Percentiles rank a stretch among this genome's conserved stretches.
Conservation (phyloP, 2,329 filamentous ascomycete species). For the Fusarium nematophilum region DNA sequence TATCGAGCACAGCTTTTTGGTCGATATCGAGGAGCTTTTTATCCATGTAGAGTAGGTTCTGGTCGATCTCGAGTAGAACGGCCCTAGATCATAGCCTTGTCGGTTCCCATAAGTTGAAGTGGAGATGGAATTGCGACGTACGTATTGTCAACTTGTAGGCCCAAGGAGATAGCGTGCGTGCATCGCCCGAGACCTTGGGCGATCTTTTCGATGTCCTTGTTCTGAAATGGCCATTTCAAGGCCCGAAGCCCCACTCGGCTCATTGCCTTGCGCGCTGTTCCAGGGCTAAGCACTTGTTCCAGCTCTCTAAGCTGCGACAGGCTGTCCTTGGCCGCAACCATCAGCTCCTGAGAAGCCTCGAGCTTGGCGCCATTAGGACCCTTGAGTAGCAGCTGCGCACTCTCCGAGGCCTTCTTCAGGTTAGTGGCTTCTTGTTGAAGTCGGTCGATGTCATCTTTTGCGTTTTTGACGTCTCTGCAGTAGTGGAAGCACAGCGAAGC, state of each 20-base stretch:
- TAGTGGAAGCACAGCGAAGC: constrained; percentile 50
- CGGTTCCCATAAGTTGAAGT: too few species aligned
- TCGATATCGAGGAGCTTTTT: not conserved
- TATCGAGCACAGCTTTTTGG: not conserved
- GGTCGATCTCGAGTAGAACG: too few species aligned
- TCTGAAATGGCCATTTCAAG: constrained; percentile 51
- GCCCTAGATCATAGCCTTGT: too few species aligned
- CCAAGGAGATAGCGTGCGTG: constrained; percentile 42
- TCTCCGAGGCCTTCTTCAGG: constrained; percentile 43
- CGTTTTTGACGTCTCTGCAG: constrained; percentile 46
- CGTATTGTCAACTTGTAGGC: constrained; percentile 50
- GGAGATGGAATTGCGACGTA: too few species aligned
- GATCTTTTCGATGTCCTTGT: constrained; percentile 27
- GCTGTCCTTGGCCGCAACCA: not conserved
- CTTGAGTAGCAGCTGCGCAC: constrained; percentile 42
- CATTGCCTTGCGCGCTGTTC: constrained; percentile 44
- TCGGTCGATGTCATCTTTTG: constrained; percentile 49
- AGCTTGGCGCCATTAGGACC: constrained; percentile 22
- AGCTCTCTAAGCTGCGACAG: not conserved
- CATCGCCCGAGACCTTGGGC: constrained; percentile 44
- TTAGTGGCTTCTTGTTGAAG: constrained; percentile 44
- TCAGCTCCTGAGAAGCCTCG: not conserved
- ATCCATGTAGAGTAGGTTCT: too few species aligned
- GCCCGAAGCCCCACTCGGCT: constrained; percentile 47
- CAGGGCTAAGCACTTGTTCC: not conserved